A percentile compares a stretch with the other conserved stretches of the same genome.
Conservation (phyloP, 2,329 filamentous ascomycete species). For the Stagonosporopsis vannaccii region DNA sequence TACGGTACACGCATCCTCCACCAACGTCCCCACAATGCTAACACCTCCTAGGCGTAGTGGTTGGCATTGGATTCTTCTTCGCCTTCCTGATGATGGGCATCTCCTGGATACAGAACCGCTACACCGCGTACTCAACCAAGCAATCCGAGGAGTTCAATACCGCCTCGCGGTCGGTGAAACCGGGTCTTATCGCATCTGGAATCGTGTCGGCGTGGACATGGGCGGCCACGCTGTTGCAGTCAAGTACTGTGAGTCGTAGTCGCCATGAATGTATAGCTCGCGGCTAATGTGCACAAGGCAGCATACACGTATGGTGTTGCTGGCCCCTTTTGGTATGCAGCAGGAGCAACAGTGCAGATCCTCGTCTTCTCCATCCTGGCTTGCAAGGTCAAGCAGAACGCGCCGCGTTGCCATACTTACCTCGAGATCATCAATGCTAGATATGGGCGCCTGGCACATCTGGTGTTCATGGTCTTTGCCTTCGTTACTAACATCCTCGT, state of each 20-base stretch:
- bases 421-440: conserved; percentile 53
- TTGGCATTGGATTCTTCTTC: conserved; percentile 57
- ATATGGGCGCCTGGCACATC: conserved; percentile 49
- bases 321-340: conserved; percentile 51
- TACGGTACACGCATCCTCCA: conserved; percentile 51
- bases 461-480: conserved; percentile 52
- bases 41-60: conserved; percentile 44
- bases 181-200: conserved; percentile 56
- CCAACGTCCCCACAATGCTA: neutral
- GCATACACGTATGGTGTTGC: conserved; percentile 43
- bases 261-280: neutral
- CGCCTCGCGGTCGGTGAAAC: conserved; percentile 53
- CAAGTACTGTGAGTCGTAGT: conserved; percentile 27
- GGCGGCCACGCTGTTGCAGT: conserved; percentile 52
- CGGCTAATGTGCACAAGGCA: conserved; percentile 7
- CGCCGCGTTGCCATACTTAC: conserved; percentile 52
- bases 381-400: conserved; percentile 53
- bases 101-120: conserved; percentile 48
- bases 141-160: conserved; percentile 59
- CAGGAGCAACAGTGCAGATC: conserved; percentile 55
- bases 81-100: conserved; percentile 46
- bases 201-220: conserved; percentile 61
- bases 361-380: conserved; percentile 54
- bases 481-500: conserved; percentile 55
- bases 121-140: conserved; percentile 50